Evolutionary conservation across 2,329 filamentous ascomycete genomes (phyloP), one percentile per base, ranked within the genome.

Genomic region (Pseudocercospora fuligena): DNA sequence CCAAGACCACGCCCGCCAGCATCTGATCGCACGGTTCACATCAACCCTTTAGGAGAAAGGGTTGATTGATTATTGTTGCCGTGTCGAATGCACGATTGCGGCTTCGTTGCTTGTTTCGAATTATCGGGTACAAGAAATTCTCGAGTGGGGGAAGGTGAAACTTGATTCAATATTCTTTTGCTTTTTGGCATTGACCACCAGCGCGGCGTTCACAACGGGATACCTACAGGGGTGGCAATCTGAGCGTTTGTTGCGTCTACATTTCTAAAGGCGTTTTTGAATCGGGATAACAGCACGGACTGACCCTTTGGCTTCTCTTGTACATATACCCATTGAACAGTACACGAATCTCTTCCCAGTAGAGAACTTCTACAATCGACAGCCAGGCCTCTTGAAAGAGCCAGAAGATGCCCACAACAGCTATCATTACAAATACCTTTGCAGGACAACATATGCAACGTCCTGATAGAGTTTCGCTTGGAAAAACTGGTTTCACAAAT

Each of bases 381-480:
- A 36, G 33, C 16, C 33, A 36, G 11, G 16, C 33, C 1, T 16
- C 12, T 16, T 14, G 33, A 12, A 36, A 36, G 33, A 36, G 9
- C 12, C 12, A 16, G 12, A 19, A 16, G 31, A 19, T 7, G 27
- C 1, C 54, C 25, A 58, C 54, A 36, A 40, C 31, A 14, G 31
- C 56, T 9, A 16, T 58, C 21, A 31, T 21, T 63, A 51, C 64
- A 58, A 49, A 51, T 53, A 51, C 23, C 23, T 5, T 33, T 31
- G n/a, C 58, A 19, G 40, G 19, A 46, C 53, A 59, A 31, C 40
- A 59, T 54, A 31, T 61, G 25, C 64, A 63, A 62, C 54, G 64
- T 62, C 36, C 43, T 40, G 43, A 51, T 59, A 66, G 65, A 66
- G 60, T 66, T 67, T 61, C 60, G 60, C 64, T 66, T 66, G 59